phyloP scores from a whole-genome alignment of 2,329 filamentous ascomycete genomes.

The Colletotrichum godetiae region DNA sequence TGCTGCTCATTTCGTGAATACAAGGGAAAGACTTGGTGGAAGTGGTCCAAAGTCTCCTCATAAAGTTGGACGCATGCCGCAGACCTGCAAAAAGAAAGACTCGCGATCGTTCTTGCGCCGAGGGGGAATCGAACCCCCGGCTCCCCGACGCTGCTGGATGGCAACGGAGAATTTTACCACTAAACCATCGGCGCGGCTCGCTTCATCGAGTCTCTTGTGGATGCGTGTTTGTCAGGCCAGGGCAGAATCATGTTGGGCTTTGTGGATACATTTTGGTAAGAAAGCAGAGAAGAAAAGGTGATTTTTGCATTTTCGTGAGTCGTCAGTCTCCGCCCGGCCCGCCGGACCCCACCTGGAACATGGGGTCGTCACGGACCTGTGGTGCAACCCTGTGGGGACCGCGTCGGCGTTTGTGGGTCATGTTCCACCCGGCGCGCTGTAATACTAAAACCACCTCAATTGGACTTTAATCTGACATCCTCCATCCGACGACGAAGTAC shows the following conservation, averaged over 20 bases:
- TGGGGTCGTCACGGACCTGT: too few species aligned
- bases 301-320: not conserved
- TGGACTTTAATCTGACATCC: constrained; percentile 6
- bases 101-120: not conserved
- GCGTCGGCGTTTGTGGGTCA: not conserved
- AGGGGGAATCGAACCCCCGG: constrained; percentile 18
- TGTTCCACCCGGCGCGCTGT: not conserved
- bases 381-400: too few species aligned
- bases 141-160: constrained; percentile 9
- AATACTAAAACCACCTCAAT: not conserved
- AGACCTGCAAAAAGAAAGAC: not conserved
- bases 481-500: not conserved
- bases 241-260: not conserved
- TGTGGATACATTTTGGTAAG: too few species aligned
- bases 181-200: constrained; percentile 4
- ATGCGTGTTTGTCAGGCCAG: not conserved
- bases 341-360: too few species aligned
- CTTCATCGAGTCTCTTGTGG: not conserved
- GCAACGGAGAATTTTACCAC: constrained; percentile 18
- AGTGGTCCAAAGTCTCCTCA: too few species aligned
- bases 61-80: too few species aligned
- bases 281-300: too few species aligned
- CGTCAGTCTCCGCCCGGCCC: not conserved
- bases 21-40: too few species aligned
- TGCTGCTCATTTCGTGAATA: too few species aligned